A percentile compares a stretch with the other conserved stretches of the same genome.
Evolutionary conservation across 176 grass and related monocot genomes (phyloP).

Genomic region (Chloris gayana): DNA sequence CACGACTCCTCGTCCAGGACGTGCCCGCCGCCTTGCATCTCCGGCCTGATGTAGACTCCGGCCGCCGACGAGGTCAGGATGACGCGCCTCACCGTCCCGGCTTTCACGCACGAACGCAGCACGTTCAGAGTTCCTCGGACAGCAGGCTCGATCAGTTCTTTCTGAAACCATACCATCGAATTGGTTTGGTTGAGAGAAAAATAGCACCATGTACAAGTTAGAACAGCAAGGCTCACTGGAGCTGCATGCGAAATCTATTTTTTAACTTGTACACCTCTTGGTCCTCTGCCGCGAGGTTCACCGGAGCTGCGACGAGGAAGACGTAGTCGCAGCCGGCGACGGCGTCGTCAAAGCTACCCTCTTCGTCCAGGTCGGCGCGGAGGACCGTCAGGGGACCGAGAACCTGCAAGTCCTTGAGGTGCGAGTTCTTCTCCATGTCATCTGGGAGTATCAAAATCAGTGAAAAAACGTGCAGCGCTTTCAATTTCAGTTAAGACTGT

Average conservation of each 20-base stretch:
- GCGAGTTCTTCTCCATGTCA: constrained; percentile 39
- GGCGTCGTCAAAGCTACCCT: constrained; percentile 18
- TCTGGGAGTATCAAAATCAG: constrained; percentile 13
- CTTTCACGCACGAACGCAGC: constrained; percentile 62
- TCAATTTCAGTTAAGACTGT: not conserved
- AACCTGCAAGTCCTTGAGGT: not conserved
- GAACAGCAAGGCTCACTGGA: no score
- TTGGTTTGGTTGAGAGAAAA: no score
- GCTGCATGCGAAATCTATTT: no score
- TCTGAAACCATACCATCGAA: constrained; percentile 19
- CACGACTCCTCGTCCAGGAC: constrained; percentile 30
- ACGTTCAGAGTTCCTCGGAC: constrained; percentile 59
- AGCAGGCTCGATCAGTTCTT: constrained; percentile 50
- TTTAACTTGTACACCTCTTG: not conserved
- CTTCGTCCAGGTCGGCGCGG: constrained; percentile 15
- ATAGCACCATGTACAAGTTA: no score
- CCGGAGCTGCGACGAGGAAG: constrained; percentile 31
- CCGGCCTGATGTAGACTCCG: constrained; percentile 30
- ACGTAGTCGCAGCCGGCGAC: constrained; percentile 12
- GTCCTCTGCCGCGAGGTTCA: not conserved
- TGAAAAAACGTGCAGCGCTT: not conserved
- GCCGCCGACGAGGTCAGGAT: constrained; percentile 64
- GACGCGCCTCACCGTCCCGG: constrained; percentile 57
- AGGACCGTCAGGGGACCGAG: not conserved
- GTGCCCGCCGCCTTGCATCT: constrained; percentile 10